These are phyloP conservation scores for Trypanosoma lewisi DNA, from an alignment of 208 protist species.

Conservation along the genomic window DNA sequence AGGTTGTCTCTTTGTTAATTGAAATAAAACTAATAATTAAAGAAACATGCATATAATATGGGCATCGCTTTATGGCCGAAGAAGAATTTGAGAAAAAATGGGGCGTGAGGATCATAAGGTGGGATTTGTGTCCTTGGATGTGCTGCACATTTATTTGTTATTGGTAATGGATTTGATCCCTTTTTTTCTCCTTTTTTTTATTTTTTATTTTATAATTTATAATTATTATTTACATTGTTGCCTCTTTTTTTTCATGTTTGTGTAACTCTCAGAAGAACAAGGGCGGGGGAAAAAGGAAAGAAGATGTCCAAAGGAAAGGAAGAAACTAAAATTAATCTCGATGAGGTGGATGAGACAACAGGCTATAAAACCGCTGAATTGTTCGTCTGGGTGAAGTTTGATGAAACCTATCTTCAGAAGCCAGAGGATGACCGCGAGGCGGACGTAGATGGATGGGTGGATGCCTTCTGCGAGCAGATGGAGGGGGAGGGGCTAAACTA, in stretches of 20 bases:
- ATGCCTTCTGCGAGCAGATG: slow-evolving; percentile 70
- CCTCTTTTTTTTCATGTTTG: too few relatives aligned
- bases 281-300: too few relatives aligned
- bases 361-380: slow-evolving; percentile 82
- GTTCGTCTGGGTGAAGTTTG: slow-evolving; percentile 77
- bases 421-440: slow-evolving; percentile 56
- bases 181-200: background rate
- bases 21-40: too few relatives aligned
- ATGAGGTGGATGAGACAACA: slow-evolving; percentile 77
- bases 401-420: slow-evolving; percentile 50
- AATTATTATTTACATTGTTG: too few relatives aligned
- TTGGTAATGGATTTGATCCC: background rate
- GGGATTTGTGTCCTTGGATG: too few relatives aligned
- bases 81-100: too few relatives aligned
- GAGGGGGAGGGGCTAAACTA: slow-evolving; percentile 56
- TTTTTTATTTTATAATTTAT: too few relatives aligned
- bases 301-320: slow-evolving; percentile 26
- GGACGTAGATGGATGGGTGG: slow-evolving; percentile 76
- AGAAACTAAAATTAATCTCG: slow-evolving; percentile 49
- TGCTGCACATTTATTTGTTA: too few relatives aligned
- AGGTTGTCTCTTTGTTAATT: too few relatives aligned
- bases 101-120: too few relatives aligned
- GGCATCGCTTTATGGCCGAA: too few relatives aligned
- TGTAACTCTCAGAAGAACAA: too few relatives aligned
- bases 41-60: slow-evolving; percentile 1